These are phyloP conservation scores for Penicillium herquei DNA, from an alignment of 495 filamentous ascomycete genomes.

Conservation along the genomic window DNA sequence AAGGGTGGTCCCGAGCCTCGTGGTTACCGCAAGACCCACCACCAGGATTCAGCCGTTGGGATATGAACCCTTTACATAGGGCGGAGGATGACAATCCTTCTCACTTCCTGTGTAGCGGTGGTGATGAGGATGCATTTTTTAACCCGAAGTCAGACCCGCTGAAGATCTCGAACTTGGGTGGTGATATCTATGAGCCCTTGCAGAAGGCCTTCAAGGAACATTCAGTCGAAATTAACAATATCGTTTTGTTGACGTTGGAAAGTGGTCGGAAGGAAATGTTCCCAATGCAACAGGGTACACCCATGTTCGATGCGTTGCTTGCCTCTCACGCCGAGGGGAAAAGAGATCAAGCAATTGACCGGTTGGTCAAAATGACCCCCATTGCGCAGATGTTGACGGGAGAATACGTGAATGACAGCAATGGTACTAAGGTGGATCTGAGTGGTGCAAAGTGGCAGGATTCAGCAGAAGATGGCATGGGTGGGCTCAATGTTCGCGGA, in stretches of 20 bases:
- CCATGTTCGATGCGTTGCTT: slow-evolving; percentile 37
- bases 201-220: slow-evolving; percentile 29
- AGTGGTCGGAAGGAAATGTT: slow-evolving; percentile 49
- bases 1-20: slow-evolving; percentile 20
- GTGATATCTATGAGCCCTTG: slow-evolving; percentile 31
- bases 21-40: slow-evolving; percentile 31
- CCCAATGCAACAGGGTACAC: slow-evolving; percentile 39
- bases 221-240: slow-evolving; percentile 37
- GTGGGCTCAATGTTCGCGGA: slow-evolving; percentile 44
- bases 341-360: slow-evolving; percentile 22
- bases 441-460: slow-evolving; percentile 24
- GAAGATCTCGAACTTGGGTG: slow-evolving; percentile 42
- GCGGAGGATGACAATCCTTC: slow-evolving; percentile 21
- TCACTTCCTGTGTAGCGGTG: slow-evolving; percentile 14
- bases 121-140: slow-evolving; percentile 28
- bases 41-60: slow-evolving; percentile 30
- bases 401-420: slow-evolving; percentile 37
- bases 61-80: slow-evolving; percentile 13
- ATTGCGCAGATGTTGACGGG: slow-evolving; percentile 44
- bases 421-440: slow-evolving; percentile 24
- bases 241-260: slow-evolving; percentile 45
- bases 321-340: slow-evolving; percentile 25
- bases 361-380: slow-evolving; percentile 33
- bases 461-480: slow-evolving; percentile 25
- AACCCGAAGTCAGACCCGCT: slow-evolving; percentile 40